Evolutionary conservation across 768 basidiomycete species (phyloP), one percentile per base, ranked within the genome.

Genomic region (Arthromyces matolae): DNA sequence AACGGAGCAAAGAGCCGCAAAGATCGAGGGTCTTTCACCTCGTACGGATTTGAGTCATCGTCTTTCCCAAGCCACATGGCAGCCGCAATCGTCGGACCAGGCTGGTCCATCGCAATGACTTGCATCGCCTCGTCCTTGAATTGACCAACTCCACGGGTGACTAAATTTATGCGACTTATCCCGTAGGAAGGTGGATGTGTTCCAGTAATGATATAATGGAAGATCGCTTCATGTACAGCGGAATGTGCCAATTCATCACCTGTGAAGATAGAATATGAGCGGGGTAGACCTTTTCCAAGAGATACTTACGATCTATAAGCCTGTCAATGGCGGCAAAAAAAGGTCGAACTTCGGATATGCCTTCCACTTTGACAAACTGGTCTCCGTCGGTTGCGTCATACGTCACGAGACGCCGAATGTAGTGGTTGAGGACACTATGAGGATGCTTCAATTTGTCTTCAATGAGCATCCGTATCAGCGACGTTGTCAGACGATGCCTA

Each of bases 71-170:
- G 25, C 45, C 45, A 45, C 19, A 45, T 45, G 13, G 45, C 35
- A 25, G 45, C 45, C 8, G 45, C 45, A 4, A 45, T 45, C n/a
- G 45, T 45, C 14, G 35, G 45, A 12, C 10, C 45, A 20, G 45
- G 45, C 19, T 45, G 45, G 22, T 45, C 45, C 45, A 45, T 36
- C 2, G 45, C 35, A n/a, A 45, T 45, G 2, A 45, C 34, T 27
- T 36, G 4, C 45, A 45, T 45, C 19, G n/a, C 25, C 14, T 13
- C 14, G 16, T 45, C 45, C 35, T 45, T 28, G 27, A 45, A 45
- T 29, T 45, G 35, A 19, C 45, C 45, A 10, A 45, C 25, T 25
- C 45, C 45, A 4, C 24, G 38, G 10, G 45, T 37, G 19, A 46
- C 36, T 27, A 46, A 28, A 4, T 1, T n/a, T 36, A 46, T 3